Evolutionary conservation across 2,329 filamentous ascomycete species (phyloP), one percentile per base, ranked within the genome.

Genomic region (Torrubiella hemipterigena): DNA sequence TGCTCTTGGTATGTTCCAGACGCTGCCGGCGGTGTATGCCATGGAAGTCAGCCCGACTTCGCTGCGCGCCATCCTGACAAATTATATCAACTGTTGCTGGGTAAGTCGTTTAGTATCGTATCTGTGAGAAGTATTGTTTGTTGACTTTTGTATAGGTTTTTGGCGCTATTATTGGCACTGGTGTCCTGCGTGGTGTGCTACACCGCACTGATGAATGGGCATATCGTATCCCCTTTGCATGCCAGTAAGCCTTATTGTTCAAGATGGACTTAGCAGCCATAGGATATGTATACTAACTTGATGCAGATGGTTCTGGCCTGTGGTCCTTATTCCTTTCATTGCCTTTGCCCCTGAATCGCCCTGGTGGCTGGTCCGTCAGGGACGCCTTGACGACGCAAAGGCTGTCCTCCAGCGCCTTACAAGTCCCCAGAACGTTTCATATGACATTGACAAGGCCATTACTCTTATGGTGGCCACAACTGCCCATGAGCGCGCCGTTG

Each of bases 271-370:
- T 46, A 18, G 49, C 51, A 14, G 38, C 44, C 0, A 42, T 54
- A 3, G 42, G 65, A 17, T 67, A 59, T 58, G 55, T 57, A 0
- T 69, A 63, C 40, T 50, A 57, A 6, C 61, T 59, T 54, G 1
- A 32, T 67, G 0, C 63, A 68, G 36, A n/a, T 69, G 65, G 65
- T 42, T 56, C 4, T 69, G 60, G 55, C 61, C 63, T 0, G 47
- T 57, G 1, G 46, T 59, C 2, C 45, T 68, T 2, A 37, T 66
- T 4, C 41, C 57, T 0, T 42, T 50, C 2, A 45, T 63, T 2
- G 38, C 44, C 8, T 58, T 66, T 18, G 59, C 61, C 2, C 66
- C 65, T 0, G 64, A 68, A 33, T 61, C 57, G 1, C 65, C 65
- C 0, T 52, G 61, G 56, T 61, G 57, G 44, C 48, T 57, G 1